Conservation (phyloP, 768 basidiomycete genomes). For the Lanmaoa rubissima region DNA sequence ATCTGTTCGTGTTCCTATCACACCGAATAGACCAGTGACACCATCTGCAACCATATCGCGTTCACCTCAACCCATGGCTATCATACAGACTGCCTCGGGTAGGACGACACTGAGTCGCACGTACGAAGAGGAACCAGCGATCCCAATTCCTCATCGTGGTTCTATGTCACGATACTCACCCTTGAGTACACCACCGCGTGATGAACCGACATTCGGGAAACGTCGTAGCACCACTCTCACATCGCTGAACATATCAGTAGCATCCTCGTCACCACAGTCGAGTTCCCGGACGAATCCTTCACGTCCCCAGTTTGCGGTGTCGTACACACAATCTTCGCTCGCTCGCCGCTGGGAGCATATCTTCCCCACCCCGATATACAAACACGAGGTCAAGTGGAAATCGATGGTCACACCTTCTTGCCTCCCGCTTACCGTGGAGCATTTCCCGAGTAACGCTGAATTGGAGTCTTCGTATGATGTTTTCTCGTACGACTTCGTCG, state of each 20-base stretch:
- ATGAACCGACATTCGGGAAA: slow-evolving; percentile 50
- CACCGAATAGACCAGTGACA: slow-evolving; percentile 28
- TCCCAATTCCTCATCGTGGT: slow-evolving; percentile 41
- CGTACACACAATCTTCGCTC: slow-evolving; percentile 67
- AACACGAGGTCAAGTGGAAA: slow-evolving; percentile 91
- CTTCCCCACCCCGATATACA: slow-evolving; percentile 67
- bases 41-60: slow-evolving; percentile 33
- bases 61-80: slow-evolving; percentile 44
- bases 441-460: slow-evolving; percentile 76
- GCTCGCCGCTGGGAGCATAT: slow-evolving; percentile 90
- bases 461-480: slow-evolving; percentile 76
- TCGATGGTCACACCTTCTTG: slow-evolving; percentile 82
- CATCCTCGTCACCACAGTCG: slow-evolving; percentile 45
- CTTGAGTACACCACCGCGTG: slow-evolving; percentile 65
- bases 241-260: slow-evolving; percentile 39
- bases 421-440: slow-evolving; percentile 87
- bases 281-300: slow-evolving; percentile 61
- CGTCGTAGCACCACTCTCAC: slow-evolving; percentile 51
- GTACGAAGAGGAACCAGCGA: slow-evolving; percentile 55
- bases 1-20: slow-evolving; percentile 31
- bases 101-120: slow-evolving; percentile 50
- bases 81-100: slow-evolving; percentile 36
- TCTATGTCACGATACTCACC: slow-evolving; percentile 60
- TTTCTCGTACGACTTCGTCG: slow-evolving; percentile 85
- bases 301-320: slow-evolving; percentile 53